A percentile compares a stretch with the other conserved stretches of the same genome.
Evolutionary conservation across 768 basidiomycete species (phyloP).

Genomic region (Gelatoporia subvermispora): DNA sequence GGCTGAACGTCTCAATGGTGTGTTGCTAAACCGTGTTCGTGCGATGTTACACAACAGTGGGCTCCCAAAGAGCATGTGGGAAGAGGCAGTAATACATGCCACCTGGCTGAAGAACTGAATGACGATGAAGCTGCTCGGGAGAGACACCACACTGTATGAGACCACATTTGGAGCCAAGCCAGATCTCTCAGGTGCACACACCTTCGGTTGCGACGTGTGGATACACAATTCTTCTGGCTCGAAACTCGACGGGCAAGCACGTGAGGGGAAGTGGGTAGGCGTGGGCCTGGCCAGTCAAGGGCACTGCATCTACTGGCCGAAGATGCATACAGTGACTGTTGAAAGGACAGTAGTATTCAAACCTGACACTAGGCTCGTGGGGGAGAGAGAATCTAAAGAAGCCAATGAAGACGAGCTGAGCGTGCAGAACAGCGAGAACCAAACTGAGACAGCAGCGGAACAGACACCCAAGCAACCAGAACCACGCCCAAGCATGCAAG

Average conservation of each 20-base stretch:
- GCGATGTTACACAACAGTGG: constrained; percentile 21
- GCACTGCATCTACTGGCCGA: constrained; percentile 32
- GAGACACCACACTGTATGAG: constrained; percentile 15
- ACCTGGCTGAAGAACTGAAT: constrained; percentile 17
- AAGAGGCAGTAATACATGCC: constrained; percentile 22
- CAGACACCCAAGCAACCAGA: too few relatives aligned
- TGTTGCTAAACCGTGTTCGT: constrained; percentile 15
- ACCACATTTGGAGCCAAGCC: constrained; percentile 11
- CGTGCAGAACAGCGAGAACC: too few relatives aligned
- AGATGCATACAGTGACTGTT: constrained; percentile 2
- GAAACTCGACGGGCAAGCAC: constrained; percentile 5
- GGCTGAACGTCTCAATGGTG: constrained; percentile 27
- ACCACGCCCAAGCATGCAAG: too few relatives aligned
- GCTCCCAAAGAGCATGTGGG: constrained; percentile 25
- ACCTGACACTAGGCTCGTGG: too few relatives aligned
- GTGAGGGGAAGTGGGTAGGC: constrained; percentile 9
- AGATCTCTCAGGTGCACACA: constrained; percentile 9
- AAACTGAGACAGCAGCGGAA: too few relatives aligned
- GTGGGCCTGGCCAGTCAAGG: constrained; percentile 20
- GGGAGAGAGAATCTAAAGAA: too few relatives aligned
- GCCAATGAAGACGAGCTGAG: too few relatives aligned
- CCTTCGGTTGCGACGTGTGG: constrained; percentile 9
- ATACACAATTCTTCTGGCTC: constrained; percentile 1
- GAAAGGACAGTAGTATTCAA: constrained; percentile 3
- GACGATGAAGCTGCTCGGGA: constrained; percentile 8